Base-by-base conservation (phyloP, 305 asterid genomes). In the Plantago rigida region DNA sequence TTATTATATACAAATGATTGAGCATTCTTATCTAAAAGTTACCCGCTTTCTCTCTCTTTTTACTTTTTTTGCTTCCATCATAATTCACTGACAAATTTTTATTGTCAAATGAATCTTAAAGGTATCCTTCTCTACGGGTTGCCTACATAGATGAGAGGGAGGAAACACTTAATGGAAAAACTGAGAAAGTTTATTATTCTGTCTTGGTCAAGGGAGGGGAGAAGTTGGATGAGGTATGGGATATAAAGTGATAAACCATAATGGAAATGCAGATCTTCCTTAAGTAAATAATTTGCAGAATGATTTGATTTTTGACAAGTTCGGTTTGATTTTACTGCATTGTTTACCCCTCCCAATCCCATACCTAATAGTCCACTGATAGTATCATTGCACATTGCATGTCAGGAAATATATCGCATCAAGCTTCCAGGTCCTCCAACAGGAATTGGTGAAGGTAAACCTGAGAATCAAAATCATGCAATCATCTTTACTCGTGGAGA, bases 391-490 rank as follows among this genome's bases (percentile, higher is more conserved):
- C 29, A 28, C 17, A 59, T 19, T 34, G 60, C 45, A 69, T 73
- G 31, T 63, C 77, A 92, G 99, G 98, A 92, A 84, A 84, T 92
- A 75, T 92, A 84, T 69, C 85, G 98, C 68, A 89, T 92, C 65
- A 88, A 86, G 82, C 77, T 92, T 74, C 98, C 98, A 71, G 98
- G 98, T 59, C 93, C 91, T 0, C 75, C 87, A 79, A 92, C 84
- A 57, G 80, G 86, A 81, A 86, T 91, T 68, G 98, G 98, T 34
- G 96, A 91, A 79, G 98, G 98, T 15, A 91, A 91, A 72, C 96
- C 98, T 55, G 99, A 92, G 77, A 92, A 92, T 82, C 99, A 92
- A 77, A 92, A 92, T 72, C 99, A 92, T 79, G 99, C 99, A 41
- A 81, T 92, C 68, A 75, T 92, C 77, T 92, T 92, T 67, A 92